A percentile compares a stretch with the other conserved stretches of the same genome.
These are phyloP conservation scores for Crataegus laevigata DNA, from an alignment of 306 rosid genomes.

Conservation along the genomic window DNA sequence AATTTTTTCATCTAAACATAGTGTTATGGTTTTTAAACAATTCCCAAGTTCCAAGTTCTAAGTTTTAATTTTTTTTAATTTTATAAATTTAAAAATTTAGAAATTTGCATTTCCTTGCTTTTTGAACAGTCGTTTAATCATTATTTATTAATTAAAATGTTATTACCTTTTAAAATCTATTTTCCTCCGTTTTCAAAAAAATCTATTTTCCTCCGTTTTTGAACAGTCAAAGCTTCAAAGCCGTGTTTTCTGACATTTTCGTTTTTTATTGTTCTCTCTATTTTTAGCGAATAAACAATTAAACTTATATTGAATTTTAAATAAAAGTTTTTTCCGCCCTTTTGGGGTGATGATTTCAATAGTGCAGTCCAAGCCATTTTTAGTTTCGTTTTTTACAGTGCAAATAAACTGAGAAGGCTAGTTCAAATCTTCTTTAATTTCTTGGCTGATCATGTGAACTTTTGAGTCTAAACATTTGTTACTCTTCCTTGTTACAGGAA, in stretches of 20 bases:
- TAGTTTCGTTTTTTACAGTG: not conserved
- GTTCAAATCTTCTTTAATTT: not conserved
- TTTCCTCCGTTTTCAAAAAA: too few relatives aligned
- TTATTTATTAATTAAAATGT: not conserved
- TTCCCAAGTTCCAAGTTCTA: not conserved
- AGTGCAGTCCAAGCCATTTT: not conserved
- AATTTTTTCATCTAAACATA: too few relatives aligned
- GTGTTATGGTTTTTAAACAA: not conserved
- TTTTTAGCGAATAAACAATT: not conserved
- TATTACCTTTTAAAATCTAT: not conserved
- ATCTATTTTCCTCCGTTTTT: not conserved
- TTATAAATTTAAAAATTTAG: not conserved
- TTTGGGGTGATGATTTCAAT: not conserved
- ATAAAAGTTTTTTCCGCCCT: not conserved
- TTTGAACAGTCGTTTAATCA: not conserved
- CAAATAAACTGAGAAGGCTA: not conserved
- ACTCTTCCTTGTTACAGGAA: constrained; percentile 32
- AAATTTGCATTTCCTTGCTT: not conserved
- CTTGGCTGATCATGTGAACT: not conserved
- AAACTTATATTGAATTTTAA: not conserved
- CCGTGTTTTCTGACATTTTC: not conserved
- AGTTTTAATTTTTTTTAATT: not conserved
- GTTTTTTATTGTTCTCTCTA: not conserved
- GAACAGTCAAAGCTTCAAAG: not conserved
- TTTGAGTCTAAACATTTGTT: not conserved